These are phyloP conservation scores for Endocladia muricata DNA, from an alignment of 31 red algal genomes.

Conservation along the genomic window DNA sequence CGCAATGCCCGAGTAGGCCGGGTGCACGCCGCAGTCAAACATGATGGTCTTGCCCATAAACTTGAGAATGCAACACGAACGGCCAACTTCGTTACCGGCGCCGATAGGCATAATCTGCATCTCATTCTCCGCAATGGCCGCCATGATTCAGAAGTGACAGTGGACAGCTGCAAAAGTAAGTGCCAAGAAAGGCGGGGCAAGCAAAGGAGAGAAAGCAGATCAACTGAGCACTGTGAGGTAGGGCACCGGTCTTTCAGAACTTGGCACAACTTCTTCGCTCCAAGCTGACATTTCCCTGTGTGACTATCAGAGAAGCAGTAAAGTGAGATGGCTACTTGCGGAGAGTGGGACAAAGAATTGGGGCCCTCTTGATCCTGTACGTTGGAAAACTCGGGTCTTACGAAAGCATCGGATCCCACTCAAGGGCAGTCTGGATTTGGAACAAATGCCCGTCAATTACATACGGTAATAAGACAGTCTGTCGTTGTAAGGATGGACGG, in stretches of 20 bases:
- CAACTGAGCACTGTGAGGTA: too few species aligned
- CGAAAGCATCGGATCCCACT: too few species aligned
- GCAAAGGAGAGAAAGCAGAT: not conserved
- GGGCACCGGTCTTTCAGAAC: too few species aligned
- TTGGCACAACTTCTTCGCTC: too few species aligned
- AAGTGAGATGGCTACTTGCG: not conserved
- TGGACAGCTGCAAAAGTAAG: too few species aligned
- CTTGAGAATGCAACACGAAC: constrained; percentile 94
- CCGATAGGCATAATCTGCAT: constrained; percentile 97
- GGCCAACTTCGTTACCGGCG: constrained; percentile 97
- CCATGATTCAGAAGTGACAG: not conserved
- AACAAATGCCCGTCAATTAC: too few species aligned
- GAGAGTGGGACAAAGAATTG: not conserved
- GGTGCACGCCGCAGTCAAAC: constrained; percentile 99
- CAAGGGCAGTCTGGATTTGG: too few species aligned
- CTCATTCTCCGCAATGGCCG: constrained; percentile 40
- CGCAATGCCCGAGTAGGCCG: constrained; percentile 95
- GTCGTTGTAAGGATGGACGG: too few species aligned
- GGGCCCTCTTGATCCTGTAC: too few species aligned
- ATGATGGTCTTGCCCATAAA: constrained; percentile 98
- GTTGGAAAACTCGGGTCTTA: too few species aligned
- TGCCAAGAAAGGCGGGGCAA: not conserved
- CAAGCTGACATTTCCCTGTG: too few species aligned
- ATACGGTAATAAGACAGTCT: too few species aligned
- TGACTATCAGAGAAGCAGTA: not conserved